Conservation (phyloP, 306 rosid species). For the Fagus sylvatica region DNA sequence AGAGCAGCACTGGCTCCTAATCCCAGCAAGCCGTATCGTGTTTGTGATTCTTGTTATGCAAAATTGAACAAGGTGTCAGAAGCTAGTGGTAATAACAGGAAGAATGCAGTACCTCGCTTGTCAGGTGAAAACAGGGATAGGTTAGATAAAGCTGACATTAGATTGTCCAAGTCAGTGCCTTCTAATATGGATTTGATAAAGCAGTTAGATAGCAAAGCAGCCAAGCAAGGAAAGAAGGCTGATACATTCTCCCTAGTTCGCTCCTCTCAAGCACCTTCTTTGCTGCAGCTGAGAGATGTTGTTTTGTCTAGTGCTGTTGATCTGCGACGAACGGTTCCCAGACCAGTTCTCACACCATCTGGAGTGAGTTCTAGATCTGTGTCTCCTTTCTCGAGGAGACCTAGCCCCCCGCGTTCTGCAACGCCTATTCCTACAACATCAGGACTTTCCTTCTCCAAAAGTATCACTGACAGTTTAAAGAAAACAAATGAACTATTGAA, state of each 20-base stretch:
- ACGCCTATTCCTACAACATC: constrained; percentile 92
- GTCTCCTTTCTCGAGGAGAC: constrained; percentile 89
- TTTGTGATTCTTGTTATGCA: constrained; percentile 84
- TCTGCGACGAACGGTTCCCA: constrained; percentile 73
- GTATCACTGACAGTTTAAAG: constrained; percentile 73
- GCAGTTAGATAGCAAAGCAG: constrained; percentile 92
- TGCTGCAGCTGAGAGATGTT: constrained; percentile 88
- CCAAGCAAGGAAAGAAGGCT: constrained; percentile 88
- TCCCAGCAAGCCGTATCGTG: constrained; percentile 86
- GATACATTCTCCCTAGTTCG: constrained; percentile 84
- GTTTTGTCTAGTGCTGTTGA: constrained; percentile 73
- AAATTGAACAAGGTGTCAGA: constrained; percentile 88
- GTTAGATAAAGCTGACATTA: constrained; percentile 76
- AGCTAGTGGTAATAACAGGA: constrained; percentile 53
- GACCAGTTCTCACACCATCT: constrained; percentile 67
- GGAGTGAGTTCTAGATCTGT: constrained; percentile 85
- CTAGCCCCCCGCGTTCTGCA: constrained; percentile 96
- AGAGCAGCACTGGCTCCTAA: constrained; percentile 91
- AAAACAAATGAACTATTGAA: constrained; percentile 86
- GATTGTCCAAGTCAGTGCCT: constrained; percentile 72
- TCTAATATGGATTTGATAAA: constrained; percentile 94
- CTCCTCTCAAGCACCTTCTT: constrained; percentile 70
- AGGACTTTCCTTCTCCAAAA: constrained; percentile 91
- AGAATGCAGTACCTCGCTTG: constrained; percentile 74
- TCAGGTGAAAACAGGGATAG: constrained; percentile 97